A percentile compares a stretch with the other conserved stretches of the same genome.
Evolutionary conservation across 352 stramenopile genomes (phyloP).

Genomic region (Phytophthora sojae): DNA sequence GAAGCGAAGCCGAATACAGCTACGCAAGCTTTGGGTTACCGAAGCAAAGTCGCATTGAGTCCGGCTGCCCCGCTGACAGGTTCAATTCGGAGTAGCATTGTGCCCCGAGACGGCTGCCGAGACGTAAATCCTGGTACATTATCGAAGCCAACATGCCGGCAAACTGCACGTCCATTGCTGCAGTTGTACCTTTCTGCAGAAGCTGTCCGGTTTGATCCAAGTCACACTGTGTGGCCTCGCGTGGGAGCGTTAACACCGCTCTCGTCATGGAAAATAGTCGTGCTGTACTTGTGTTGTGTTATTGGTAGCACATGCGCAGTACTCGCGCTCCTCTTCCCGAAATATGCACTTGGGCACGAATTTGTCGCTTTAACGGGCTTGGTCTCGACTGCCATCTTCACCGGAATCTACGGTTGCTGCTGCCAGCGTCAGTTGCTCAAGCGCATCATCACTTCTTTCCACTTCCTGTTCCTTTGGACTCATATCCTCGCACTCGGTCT

Average conservation of each 20-base stretch:
- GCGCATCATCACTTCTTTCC: conserved; percentile 8
- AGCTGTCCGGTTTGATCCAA: background rate
- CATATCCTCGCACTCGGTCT: background rate
- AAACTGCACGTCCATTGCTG: background rate
- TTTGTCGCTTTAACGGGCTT: background rate
- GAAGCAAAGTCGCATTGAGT: background rate
- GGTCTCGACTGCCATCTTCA: background rate
- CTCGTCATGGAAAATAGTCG: background rate
- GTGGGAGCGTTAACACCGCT: background rate
- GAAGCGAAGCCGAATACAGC: too few relatives aligned
- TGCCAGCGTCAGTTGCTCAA: conserved; percentile 21
- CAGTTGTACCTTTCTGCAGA: background rate
- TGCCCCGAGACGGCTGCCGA: background rate
- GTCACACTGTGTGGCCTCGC: background rate
- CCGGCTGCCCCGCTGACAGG: background rate
- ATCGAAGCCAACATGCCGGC: background rate
- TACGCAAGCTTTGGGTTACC: too few relatives aligned
- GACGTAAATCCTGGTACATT: background rate
- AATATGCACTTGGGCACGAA: background rate
- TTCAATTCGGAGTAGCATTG: background rate
- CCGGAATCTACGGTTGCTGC: background rate
- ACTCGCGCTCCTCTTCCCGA: background rate
- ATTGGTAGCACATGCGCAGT: background rate
- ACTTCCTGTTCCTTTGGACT: background rate
- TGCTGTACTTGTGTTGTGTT: background rate